Evolutionary conservation across 1,139 yeast genomes (phyloP), one percentile per base, ranked within the genome.

Genomic region (Blastobotrys arbuscula): DNA sequence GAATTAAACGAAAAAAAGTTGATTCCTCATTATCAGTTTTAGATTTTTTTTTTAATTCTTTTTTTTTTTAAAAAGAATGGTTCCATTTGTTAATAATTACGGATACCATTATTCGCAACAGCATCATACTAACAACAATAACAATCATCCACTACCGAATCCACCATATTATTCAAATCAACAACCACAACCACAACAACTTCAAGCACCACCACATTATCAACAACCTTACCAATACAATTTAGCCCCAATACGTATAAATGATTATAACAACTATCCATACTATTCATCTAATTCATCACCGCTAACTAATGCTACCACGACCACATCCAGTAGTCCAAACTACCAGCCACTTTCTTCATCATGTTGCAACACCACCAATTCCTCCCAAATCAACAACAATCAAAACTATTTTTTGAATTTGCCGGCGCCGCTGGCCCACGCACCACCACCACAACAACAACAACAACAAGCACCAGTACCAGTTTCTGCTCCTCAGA

Each of bases 401-500:
- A 34, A 34, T 9, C 31, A 28, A 28, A 28, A 28, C 12, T 28
- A 28, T 28, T 28, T 28, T 28, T 3, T 28, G 12, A 28, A 28
- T 28, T 28, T 28, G 31, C 31, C 31, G 31, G 31, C 31, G 4
- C 31, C 31, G 31, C 10, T 28, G 33, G 73, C 69, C 6, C 6
- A 24, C 10, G 28, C 28, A 24, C 28, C 28, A 24, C 28, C 63
- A 70, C 65, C 15, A 72, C 66, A 18, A 72, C 28, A 24, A 24
- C 28, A 24, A 24, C 28, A 24, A 10, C 28, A 10, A 10, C 28
- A 24, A 10, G 28, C 28, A 24, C 28, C 71, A 3, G 58, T 58
- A 75, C 76, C 72, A 24, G 52, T 56, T 24, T 59, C 58, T 2
- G 56, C 53, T 0, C 41, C 51, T 8, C 63, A 64, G 51, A 69